Base-by-base conservation (phyloP, 768 basidiomycete genomes). In the Kwoniella dejecticola region DNA sequence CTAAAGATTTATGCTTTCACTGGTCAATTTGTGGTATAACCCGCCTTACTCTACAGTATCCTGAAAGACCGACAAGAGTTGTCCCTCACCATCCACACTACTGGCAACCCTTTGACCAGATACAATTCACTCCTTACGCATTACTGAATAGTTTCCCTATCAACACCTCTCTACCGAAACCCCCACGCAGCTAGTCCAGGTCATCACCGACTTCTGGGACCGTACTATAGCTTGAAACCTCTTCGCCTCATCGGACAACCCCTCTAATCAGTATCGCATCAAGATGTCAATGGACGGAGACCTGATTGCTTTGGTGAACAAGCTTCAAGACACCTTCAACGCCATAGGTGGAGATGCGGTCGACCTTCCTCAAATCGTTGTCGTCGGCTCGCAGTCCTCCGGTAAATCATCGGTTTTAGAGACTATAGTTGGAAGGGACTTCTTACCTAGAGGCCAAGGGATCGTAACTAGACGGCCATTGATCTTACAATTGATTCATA, bases 381-480 rank as follows among this genome's bases (percentile, higher is more conserved):
- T 80, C n/a, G 81, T 97, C 72, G 94, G 94, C 60, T 94, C 92
- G 70, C 94, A 97, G 81, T 96, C 93, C 40, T 88, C 92, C 30
- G 94, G 94, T 63, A 97, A 96, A 82, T 96, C 93, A 7, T 78
- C 77, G 0, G 78, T 79, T 54, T 85, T 98, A 57, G 94, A 98
- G 81, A 98, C 89, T 26, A 96, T 98, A 71, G 96, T 99, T 64
- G 96, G 96, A 54, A 85, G 89, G 29, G 81, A 81, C 58, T 82
- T 82, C 58, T 70, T 82, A 3, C 81, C 81, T 1, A 68, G 81
- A 53, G 90, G 91, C 13, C 85, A 87, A 74, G 96, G 96, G 49
- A 99, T 99, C 62, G 94, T 99, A 42, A 99, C 96, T 26, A 86
- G 96, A 57, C 85, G 96, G 66, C 96, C 96, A 2, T 87, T 99